Conservation (phyloP, 176 grass and related monocot species). For the Aegilops bicornis region DNA sequence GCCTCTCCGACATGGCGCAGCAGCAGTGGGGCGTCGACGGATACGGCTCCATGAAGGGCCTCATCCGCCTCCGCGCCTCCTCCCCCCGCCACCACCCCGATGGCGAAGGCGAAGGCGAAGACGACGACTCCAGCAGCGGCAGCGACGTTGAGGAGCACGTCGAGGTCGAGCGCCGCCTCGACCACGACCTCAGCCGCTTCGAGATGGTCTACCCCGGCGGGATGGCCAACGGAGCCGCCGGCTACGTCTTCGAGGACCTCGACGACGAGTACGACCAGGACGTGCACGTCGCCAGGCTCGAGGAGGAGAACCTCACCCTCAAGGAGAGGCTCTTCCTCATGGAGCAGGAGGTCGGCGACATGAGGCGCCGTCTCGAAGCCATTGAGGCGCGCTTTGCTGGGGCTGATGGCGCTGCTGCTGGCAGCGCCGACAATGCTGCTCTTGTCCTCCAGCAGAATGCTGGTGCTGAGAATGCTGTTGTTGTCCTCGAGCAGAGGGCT, state of each 20-base stretch:
- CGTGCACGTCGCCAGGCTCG: slow-evolving; percentile 53
- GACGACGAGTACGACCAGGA: slow-evolving; percentile 67
- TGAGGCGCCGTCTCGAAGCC: slow-evolving; percentile 51
- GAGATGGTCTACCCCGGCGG: slow-evolving; percentile 82
- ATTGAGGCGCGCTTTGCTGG: slow-evolving; percentile 39
- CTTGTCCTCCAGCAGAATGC: background rate
- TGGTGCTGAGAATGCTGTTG: slow-evolving; percentile 15
- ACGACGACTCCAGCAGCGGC: slow-evolving; percentile 60
- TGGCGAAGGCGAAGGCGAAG: slow-evolving; percentile 31
- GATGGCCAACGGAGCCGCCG: slow-evolving; percentile 6
- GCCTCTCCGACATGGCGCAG: slow-evolving; percentile 84
- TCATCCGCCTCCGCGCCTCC: slow-evolving; percentile 71
- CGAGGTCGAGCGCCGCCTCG: slow-evolving; percentile 83
- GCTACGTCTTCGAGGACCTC: slow-evolving; percentile 30
- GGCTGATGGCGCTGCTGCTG: background rate
- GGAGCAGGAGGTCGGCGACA: slow-evolving; percentile 78
- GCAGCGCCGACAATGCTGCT: slow-evolving; percentile 21
- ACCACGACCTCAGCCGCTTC: slow-evolving; percentile 90
- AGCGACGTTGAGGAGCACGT: slow-evolving; percentile 90
- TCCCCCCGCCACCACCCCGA: slow-evolving; percentile 21
- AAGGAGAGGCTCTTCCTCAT: slow-evolving; percentile 94
- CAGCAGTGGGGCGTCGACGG: slow-evolving; percentile 95
- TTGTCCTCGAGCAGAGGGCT: background rate
- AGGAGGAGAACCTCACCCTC: slow-evolving; percentile 86
- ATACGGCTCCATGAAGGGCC: slow-evolving; percentile 91